Percentiles rank a stretch among this genome's conserved stretches.
Evolutionary conservation across 2,329 filamentous ascomycete species (phyloP).

Genomic region (Raffaelea albimanens): DNA sequence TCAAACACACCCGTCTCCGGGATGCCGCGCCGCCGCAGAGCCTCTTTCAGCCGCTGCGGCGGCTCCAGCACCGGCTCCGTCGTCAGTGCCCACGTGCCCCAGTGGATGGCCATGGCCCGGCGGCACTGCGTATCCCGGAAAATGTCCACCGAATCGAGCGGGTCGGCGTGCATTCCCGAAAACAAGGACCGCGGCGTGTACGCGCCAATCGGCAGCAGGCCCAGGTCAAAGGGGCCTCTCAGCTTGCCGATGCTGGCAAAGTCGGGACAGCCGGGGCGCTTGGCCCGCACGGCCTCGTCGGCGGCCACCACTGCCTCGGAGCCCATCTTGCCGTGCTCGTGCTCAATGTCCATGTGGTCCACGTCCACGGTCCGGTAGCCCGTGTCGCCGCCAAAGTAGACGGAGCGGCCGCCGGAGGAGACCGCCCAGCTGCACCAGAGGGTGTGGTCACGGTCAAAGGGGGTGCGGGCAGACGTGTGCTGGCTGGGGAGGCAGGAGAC

Average conservation of each 20-base stretch:
- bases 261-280: constrained; percentile 67
- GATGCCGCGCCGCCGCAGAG: constrained; percentile 57
- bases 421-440: constrained; percentile 88
- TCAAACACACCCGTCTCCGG: constrained; percentile 69
- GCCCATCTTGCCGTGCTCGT: constrained; percentile 33
- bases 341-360: constrained; percentile 13
- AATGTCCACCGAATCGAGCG: constrained; percentile 80
- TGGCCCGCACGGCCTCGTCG: constrained; percentile 58
- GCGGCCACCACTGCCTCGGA: constrained; percentile 50
- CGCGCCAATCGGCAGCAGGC: constrained; percentile 86
- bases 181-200: constrained; percentile 67
- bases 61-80: constrained; percentile 80
- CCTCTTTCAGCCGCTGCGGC: constrained; percentile 60
- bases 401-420: constrained; percentile 60
- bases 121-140: constrained; percentile 75
- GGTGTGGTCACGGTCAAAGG: constrained; percentile 63
- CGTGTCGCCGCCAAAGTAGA: constrained; percentile 86
- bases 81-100: constrained; percentile 84
- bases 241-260: constrained; percentile 75
- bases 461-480: constrained; percentile 62
- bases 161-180: constrained; percentile 76
- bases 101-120: constrained; percentile 78
- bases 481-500: constrained; percentile 78
- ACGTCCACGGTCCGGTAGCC: constrained; percentile 66
- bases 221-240: constrained; percentile 81